Base-by-base conservation (phyloP, 176 grass and related monocot genomes). In the Phyllostachys edulis region DNA sequence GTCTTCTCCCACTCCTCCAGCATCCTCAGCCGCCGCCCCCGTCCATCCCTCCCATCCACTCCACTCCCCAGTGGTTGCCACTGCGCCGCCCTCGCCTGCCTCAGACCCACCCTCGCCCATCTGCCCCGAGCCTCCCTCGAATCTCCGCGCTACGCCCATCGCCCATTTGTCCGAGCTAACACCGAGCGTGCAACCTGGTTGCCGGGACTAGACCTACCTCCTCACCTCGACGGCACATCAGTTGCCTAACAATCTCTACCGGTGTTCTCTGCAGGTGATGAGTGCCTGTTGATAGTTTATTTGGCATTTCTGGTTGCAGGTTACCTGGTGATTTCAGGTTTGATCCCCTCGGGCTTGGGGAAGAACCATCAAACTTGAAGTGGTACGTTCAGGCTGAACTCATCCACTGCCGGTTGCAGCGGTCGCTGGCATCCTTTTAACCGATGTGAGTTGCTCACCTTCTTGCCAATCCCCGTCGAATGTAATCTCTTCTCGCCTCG, bases 351-450 rank as follows among this genome's bases (percentile, higher is more conserved):
- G 90, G 92, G 34, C 92, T 98, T 20, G 95, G 92, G 11, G 89
- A 93, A 90, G 92, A 98, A 26, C 90, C 82, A 0, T 71, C 64
- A 10, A 64, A 37, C 87, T 69, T 98, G 79, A 91, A 83, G 71
- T 98, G 92, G 92, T 98, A 93, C 57, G 95, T 93, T 4, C 95
- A 95, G 85, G 92, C 95, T 6, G 95, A 98, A 76, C 92, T 98
- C 69, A 91, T 98, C 59, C 95, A 97, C 80, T 90, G 93, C 75
- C 88, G 93, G 59, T 94, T 94, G 87, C 85, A 21, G 93, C 90
- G 1, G 89, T 95, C 3, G 90, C 95, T 15, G 84, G 89, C 38
- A 90, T 90, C 75, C 89, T 90, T 29, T 9, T 42, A 18, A 90
- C 89, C 9, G 87, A 86, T 78, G 87, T 86, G 69, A 86, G 86